These are phyloP conservation scores for Citrullus amarus DNA, from an alignment of 306 rosid genomes.

Conservation along the genomic window DNA sequence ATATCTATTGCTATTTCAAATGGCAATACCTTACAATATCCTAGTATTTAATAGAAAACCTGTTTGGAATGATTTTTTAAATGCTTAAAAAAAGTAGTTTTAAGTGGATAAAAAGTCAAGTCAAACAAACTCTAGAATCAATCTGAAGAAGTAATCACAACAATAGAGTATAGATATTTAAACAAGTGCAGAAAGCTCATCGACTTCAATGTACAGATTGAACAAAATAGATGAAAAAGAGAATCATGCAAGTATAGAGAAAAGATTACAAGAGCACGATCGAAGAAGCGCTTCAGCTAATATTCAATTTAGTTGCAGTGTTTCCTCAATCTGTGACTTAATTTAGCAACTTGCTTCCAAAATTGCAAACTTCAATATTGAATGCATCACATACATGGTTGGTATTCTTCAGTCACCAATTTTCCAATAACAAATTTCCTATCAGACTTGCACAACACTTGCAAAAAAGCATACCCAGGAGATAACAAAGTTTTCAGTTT, in stretches of 20 bases:
- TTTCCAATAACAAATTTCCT: background rate
- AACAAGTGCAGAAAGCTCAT: background rate
- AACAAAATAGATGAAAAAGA: background rate
- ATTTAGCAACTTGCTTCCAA: background rate
- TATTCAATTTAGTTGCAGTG: background rate
- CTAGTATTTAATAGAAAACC: no score
- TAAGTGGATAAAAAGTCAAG: background rate
- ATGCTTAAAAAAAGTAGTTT: no score
- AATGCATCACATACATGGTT: background rate
- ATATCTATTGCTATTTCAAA: no score
- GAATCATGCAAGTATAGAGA: background rate
- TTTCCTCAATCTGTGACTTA: background rate
- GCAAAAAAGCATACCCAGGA: background rate
- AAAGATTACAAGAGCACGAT: background rate
- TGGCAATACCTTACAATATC: no score
- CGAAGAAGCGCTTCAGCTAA: background rate
- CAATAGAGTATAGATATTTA: background rate
- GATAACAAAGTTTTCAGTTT: background rate
- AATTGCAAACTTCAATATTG: background rate
- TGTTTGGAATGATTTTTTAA: no score
- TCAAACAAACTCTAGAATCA: background rate
- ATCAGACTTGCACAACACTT: background rate
- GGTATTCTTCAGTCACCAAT: background rate
- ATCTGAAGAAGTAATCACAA: background rate
- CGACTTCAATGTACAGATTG: background rate